A percentile compares a stretch with the other conserved stretches of the same genome.
Conservation (phyloP, 108 stramenopile species). For the Cyclotella atomus region DNA sequence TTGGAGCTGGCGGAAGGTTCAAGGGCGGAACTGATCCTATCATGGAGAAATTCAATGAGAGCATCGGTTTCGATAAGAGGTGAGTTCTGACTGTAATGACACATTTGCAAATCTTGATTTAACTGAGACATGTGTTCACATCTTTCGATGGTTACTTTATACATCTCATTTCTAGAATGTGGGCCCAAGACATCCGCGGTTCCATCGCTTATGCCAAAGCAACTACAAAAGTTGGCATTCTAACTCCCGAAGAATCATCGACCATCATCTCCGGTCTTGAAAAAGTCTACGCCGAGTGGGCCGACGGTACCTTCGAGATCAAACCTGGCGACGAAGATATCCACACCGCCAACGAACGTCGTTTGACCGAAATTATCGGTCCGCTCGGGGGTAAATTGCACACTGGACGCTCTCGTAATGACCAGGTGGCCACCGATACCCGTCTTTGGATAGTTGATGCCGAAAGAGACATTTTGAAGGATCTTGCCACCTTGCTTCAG, state of each 20-base stretch:
- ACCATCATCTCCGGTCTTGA: constrained; percentile 81
- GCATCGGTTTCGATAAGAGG: constrained; percentile 93
- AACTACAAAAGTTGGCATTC: constrained; percentile 83
- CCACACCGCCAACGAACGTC: constrained; percentile 99
- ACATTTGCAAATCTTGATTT: no score
- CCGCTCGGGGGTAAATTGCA: constrained; percentile 95
- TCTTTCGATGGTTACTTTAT: no score
- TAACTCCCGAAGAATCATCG: constrained; percentile 84
- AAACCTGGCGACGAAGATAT: constrained; percentile 98
- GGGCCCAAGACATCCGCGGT: constrained; percentile 95
- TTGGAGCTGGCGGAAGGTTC: constrained; percentile 97
- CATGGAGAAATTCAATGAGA: constrained; percentile 99
- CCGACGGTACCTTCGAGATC: constrained; percentile 80
- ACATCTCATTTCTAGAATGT: constrained; percentile 87
- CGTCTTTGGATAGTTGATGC: constrained; percentile 95
- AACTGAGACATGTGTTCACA: no score
- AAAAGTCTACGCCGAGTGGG: constrained; percentile 92
- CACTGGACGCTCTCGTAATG: constrained; percentile 97
- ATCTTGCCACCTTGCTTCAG: constrained; percentile 72
- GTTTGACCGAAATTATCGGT: constrained; percentile 96
- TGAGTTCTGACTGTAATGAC: no score
- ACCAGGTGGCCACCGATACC: constrained; percentile 97
- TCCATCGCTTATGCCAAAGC: constrained; percentile 97
- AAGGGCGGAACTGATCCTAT: constrained; percentile 97
- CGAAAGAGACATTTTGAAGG: constrained; percentile 79